These are phyloP conservation scores for Paecilomyces variotii DNA, from an alignment of 2,329 filamentous ascomycete genomes.

Conservation along the genomic window DNA sequence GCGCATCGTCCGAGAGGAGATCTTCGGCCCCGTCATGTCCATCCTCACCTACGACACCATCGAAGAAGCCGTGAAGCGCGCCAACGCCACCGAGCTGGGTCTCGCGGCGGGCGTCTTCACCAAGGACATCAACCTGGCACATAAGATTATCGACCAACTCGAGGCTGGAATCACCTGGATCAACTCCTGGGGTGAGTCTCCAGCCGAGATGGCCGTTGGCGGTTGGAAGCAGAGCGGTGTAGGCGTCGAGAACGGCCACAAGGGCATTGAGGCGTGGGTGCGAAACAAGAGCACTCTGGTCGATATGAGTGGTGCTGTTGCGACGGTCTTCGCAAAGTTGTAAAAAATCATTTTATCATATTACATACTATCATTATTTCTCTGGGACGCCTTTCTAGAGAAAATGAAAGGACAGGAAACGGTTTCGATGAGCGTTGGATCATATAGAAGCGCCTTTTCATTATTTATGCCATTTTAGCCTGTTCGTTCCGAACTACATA, in stretches of 20 bases:
- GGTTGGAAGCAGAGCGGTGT: constrained; percentile 89
- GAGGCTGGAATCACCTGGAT: constrained; percentile 87
- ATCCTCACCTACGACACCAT: constrained; percentile 66
- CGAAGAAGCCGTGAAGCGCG: constrained; percentile 61
- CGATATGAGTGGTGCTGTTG: constrained; percentile 65
- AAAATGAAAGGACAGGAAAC: neutral
- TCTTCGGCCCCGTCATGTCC: constrained; percentile 81
- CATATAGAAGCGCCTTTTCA: neutral
- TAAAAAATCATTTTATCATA: constrained; percentile 24
- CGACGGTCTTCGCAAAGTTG: constrained; percentile 66
- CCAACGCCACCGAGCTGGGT: constrained; percentile 69
- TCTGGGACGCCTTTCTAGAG: neutral
- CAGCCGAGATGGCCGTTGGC: constrained; percentile 85
- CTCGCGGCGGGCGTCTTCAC: constrained; percentile 81
- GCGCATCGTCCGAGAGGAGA: constrained; percentile 73
- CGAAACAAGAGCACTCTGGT: constrained; percentile 82
- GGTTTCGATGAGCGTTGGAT: neutral
- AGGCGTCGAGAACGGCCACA: constrained; percentile 76
- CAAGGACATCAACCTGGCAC: constrained; percentile 63
- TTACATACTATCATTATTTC: neutral
- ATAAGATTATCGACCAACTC: constrained; percentile 61
- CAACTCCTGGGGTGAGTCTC: constrained; percentile 88
- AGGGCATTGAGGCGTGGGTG: constrained; percentile 73
- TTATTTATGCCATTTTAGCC: neutral
- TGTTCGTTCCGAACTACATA: neutral